phyloP scores from a whole-genome alignment of 2,329 filamentous ascomycete genomes.

The Nectriaceae sp. region DNA sequence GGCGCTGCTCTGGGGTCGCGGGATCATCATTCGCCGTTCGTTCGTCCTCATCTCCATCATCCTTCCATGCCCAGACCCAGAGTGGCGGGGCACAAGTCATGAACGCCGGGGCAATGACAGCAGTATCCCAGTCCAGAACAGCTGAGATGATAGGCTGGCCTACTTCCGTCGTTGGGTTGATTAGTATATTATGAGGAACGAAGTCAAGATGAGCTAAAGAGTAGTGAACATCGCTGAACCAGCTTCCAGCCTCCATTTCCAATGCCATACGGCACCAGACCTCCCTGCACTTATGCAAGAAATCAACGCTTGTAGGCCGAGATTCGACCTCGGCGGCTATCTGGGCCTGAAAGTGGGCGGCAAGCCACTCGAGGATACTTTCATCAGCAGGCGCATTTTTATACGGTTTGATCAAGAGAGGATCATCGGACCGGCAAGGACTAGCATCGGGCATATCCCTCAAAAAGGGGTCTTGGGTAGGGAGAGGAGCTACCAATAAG shows the following conservation, averaged over 20 bases:
- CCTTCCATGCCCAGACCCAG: constrained; percentile 2
- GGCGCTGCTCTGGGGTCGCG: neutral
- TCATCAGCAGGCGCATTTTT: no score
- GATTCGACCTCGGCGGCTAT: no score
- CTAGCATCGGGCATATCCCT: no score
- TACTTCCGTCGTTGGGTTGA: neutral
- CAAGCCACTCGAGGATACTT: no score
- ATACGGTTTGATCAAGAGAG: no score
- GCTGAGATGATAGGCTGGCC: neutral
- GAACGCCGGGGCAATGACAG: constrained; percentile 1
- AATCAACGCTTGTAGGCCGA: no score
- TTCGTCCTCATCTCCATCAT: constrained; percentile 1
- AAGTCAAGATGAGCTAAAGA: constrained; percentile 1
- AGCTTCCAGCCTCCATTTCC: neutral
- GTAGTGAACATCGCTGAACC: neutral
- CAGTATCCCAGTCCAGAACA: constrained; percentile 6
- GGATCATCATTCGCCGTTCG: neutral
- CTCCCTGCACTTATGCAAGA: no score
- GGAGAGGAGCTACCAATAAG: neutral
- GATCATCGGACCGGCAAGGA: no score
- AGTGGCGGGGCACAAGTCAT: neutral
- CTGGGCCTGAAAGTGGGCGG: no score
- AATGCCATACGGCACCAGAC: no score
- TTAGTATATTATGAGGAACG: neutral
- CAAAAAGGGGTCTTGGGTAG: no score